Percentiles rank a stretch among this genome's conserved stretches.
phyloP scores from a whole-genome alignment of 2,329 filamentous ascomycete genomes.

The Fusarium veterinarium region DNA sequence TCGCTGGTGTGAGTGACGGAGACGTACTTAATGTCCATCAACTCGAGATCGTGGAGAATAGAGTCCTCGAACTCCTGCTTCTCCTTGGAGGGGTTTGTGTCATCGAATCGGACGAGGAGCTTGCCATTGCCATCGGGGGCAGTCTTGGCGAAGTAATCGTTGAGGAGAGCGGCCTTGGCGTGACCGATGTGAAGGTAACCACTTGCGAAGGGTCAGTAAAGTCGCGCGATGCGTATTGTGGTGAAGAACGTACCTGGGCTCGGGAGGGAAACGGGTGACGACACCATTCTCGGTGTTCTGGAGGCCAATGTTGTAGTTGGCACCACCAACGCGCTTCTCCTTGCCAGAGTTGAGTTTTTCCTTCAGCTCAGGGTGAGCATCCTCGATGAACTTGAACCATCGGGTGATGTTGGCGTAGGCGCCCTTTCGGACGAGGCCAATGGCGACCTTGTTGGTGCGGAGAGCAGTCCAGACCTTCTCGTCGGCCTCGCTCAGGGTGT shows the following conservation, averaged over 20 bases:
- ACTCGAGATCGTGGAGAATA: constrained; percentile 88
- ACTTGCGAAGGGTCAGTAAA: constrained; percentile 45
- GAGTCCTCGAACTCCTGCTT: constrained; percentile 96
- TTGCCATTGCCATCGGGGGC: constrained; percentile 93
- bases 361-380: constrained; percentile 81
- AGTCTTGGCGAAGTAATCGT: constrained; percentile 96
- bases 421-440: constrained; percentile 83
- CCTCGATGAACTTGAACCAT: constrained; percentile 90
- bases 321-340: constrained; percentile 79
- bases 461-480: constrained; percentile 85
- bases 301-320: constrained; percentile 88
- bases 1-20: constrained; percentile 90
- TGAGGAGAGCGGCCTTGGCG: constrained; percentile 91
- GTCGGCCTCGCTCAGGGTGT: constrained; percentile 81
- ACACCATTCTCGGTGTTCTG: constrained; percentile 89
- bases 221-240: constrained; percentile 15
- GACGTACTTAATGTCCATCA: constrained; percentile 94
- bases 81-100: constrained; percentile 97
- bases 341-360: constrained; percentile 68
- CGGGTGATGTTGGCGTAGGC: constrained; percentile 80
- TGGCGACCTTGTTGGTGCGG: constrained; percentile 84
- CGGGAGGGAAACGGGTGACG: constrained; percentile 91
- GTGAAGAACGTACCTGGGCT: constrained; percentile 78
- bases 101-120: constrained; percentile 91
- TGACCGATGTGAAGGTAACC: constrained; percentile 96